Evolutionary conservation across 2,329 filamentous ascomycete species (phyloP).

Genomic region (Penicillium sp.): DNA sequence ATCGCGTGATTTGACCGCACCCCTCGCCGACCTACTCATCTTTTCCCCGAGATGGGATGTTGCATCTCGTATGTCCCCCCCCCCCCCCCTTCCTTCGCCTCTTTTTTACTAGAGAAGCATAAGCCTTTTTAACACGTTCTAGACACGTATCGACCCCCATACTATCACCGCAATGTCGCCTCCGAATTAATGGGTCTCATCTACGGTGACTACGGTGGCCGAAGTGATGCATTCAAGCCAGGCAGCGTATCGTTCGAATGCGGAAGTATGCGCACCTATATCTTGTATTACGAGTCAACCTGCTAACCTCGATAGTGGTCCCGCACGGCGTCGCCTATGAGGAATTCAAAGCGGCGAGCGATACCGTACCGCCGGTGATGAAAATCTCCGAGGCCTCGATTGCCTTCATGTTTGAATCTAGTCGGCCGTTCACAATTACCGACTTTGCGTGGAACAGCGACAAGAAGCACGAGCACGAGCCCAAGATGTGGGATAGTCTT

Average conservation of each 20-base stretch:
- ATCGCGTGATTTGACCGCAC: constrained; percentile 33
- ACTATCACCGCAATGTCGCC: constrained; percentile 42
- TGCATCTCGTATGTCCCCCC: constrained; percentile 29
- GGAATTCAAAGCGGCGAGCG: constrained; percentile 31
- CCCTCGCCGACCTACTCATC: constrained; percentile 38
- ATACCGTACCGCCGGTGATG: constrained; percentile 25
- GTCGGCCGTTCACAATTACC: constrained; percentile 34
- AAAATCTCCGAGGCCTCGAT: constrained; percentile 33
- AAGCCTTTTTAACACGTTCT: background rate
- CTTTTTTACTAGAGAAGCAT: background rate
- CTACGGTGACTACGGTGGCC: constrained; percentile 34
- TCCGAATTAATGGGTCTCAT: constrained; percentile 40
- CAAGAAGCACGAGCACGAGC: constrained; percentile 46
- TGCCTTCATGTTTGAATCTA: constrained; percentile 37
- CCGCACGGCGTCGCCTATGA: constrained; percentile 37
- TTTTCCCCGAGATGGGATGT: constrained; percentile 41
- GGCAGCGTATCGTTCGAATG: constrained; percentile 37
- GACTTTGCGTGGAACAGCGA: constrained; percentile 35
- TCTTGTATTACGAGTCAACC: background rate
- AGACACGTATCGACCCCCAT: constrained; percentile 41
- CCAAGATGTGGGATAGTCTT: constrained; percentile 53
- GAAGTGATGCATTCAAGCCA: constrained; percentile 33
- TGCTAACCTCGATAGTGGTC: constrained; percentile 25
- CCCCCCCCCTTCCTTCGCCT: background rate
- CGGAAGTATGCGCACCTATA: constrained; percentile 24